Evolutionary conservation across 495 filamentous ascomycete genomes (phyloP).

Genomic region (Opeltia flavorubescens): DNA sequence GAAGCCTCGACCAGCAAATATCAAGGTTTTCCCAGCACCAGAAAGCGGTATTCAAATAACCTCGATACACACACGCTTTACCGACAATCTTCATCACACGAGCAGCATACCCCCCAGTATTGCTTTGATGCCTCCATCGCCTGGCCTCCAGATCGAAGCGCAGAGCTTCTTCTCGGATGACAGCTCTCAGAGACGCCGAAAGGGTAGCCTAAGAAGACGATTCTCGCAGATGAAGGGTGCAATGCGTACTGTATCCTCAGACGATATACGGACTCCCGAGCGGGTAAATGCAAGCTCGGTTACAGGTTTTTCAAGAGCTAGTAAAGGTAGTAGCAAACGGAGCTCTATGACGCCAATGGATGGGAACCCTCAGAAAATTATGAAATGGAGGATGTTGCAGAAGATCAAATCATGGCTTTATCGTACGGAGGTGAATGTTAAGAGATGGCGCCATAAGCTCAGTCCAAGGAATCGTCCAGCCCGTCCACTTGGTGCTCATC

Average conservation of each 20-base stretch:
- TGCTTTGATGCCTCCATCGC: conserved; percentile 13
- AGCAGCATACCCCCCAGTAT: conserved; percentile 3
- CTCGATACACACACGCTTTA: conserved; percentile 10
- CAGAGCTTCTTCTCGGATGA: conserved; percentile 21
- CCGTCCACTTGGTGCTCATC: neutral
- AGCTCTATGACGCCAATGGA: conserved; percentile 2
- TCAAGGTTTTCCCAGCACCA: neutral
- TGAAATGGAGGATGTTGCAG: conserved; percentile 6
- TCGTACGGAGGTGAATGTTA: conserved; percentile 9
- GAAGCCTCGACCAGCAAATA: conserved; percentile 5
- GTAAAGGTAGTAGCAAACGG: conserved; percentile 12
- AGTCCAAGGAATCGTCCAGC: neutral
- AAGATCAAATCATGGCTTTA: conserved; percentile 13
- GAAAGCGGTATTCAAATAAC: neutral
- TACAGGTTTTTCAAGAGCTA: conserved; percentile 7
- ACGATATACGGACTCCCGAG: conserved; percentile 9
- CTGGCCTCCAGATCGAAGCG: conserved; percentile 11
- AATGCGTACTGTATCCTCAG: conserved; percentile 5
- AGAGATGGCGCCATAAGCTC: conserved; percentile 9
- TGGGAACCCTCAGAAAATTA: conserved; percentile 1
- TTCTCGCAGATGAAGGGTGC: conserved; percentile 14
- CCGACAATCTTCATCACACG: conserved; percentile 7
- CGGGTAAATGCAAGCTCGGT: conserved; percentile 9
- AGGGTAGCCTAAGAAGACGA: conserved; percentile 15
- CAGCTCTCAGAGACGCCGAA: conserved; percentile 14